Evolutionary conservation across 768 basidiomycete species (phyloP), one percentile per base, ranked within the genome.

Genomic region (Harrya chromipes): DNA sequence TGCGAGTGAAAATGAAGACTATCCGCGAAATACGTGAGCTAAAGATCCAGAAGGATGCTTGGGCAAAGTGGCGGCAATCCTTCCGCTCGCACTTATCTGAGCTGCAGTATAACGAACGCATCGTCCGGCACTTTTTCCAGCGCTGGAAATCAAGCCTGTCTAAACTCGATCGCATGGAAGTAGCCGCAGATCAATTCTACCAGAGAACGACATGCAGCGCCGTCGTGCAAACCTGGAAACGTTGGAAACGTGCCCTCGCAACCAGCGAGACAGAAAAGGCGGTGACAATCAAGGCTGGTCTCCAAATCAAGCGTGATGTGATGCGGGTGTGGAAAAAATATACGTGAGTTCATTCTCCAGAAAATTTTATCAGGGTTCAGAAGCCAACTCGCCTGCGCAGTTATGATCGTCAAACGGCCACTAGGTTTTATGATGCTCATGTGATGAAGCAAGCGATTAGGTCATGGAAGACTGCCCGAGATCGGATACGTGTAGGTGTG

Each of bases 1-100:
- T 89, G 85, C 83, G 86, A 24, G 57, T 70, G 54, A 85, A 79
- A 61, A 88, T 89, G 81, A 81, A 79, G 59, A 62, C 66, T 11
- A 70, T 86, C 29, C 80, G 79, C 54, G 79, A 79, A 51, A 81
- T 70, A 51, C 74, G 75, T 49, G 83, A 87, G 24, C 49, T 58
- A 6, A 75, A 77, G 57, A 60, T 87, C 39, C 64, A 74, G 57
- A 78, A 71, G 56, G 78, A 83, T 55, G 77, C 77, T 8, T 87
- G 85, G 83, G 71, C 64, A 36, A 77, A 77, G 58, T 91, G 90
- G 90, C 74, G 77, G 36, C 83, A 80, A 50, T 69, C 74, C 9
- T 75, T 81, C 53, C 73, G 70, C n/a, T 72, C 73, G 11, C 76
- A 69, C 40, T 61, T 80, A 1, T 77, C 83, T 13, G 74, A 75